Evolutionary conservation across 306 rosid species (phyloP), one percentile per base, ranked within the genome.

Genomic region (Casuarina cunninghamiana): DNA sequence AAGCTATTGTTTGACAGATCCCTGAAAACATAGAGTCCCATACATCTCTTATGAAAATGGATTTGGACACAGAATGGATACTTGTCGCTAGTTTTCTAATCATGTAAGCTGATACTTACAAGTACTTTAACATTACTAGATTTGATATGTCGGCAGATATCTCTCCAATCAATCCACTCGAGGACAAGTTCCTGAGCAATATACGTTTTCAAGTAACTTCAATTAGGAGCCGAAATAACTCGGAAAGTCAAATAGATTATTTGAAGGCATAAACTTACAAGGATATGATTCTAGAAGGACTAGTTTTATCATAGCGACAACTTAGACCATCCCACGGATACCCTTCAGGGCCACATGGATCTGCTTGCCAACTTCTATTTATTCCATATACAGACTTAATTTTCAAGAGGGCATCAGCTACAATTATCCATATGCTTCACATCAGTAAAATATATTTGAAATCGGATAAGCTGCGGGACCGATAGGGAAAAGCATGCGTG

Each of bases 1-100:
- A 89, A 86, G 77, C 61, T 72, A 53, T 88, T 88, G 83, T 88
- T 81, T 38, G 91, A 89, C 66, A 89, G 79, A 82, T 87, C 93
- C 86, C 91, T 89, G 78, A 73, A 74, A 87, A 51, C 5, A 61
- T 60, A 2, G 55, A 38, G 32, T 11, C 13, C 10, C 45, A 55
- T 66, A 55, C 71, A 58, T 76, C 61, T 68, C 75, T 6, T 2
- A 53, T 75, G 32, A 26, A 26, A 26, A 26, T 58, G 2, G 10
- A 26, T 39, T 48, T 10, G 6, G 19, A 1, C 44, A n/a, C 0
- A 26, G 5, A 10, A 32, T 0, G 4, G 10, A 0, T 3, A 32
- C 39, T 57, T 57, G 6, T 43, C 16, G 17, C 46, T 63, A 10
- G 39, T 49, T 13, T 8, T 72, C 10, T 26, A 50, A 60, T 68